phyloP scores from a whole-genome alignment of 306 rosid genomes.

The Pachyrhizus erosus region DNA sequence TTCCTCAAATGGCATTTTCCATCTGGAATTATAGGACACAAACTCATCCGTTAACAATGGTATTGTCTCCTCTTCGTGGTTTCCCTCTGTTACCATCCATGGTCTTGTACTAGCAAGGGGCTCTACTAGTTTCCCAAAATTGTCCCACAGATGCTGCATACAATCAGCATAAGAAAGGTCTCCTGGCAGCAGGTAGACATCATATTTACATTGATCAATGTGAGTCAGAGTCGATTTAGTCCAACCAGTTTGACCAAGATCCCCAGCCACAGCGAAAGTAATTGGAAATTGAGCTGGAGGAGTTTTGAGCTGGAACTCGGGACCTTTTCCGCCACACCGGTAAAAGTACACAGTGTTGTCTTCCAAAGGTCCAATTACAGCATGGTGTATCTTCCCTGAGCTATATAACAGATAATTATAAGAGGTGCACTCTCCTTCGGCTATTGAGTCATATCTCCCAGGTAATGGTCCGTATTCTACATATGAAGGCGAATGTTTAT shows the following conservation, averaged over 20 bases:
- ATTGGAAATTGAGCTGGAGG: conserved; percentile 86
- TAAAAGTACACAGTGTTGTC: conserved; percentile 71
- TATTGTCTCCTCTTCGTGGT: conserved; percentile 84
- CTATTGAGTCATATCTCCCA: conserved; percentile 61
- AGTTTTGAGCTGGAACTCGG: conserved; percentile 77
- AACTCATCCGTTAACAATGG: conserved; percentile 66
- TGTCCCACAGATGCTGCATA: conserved; percentile 81
- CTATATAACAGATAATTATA: conserved; percentile 73
- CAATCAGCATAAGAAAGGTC: conserved; percentile 96
- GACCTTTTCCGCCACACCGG: conserved; percentile 82
- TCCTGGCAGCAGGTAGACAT: conserved; percentile 90
- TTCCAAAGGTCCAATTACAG: conserved; percentile 89
- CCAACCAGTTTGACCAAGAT: conserved; percentile 95
- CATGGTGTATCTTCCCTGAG: conserved; percentile 93
- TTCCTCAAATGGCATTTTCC: conserved; percentile 94
- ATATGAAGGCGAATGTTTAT: conserved; percentile 62
- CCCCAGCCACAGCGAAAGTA: conserved; percentile 89
- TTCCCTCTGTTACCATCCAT: conserved; percentile 99
- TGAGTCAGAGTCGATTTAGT: conserved; percentile 90
- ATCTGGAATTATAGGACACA: conserved; percentile 83
- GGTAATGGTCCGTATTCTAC: conserved; percentile 86
- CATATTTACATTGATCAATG: conserved; percentile 75
- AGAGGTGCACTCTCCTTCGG: conserved; percentile 80
- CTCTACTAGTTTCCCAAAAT: conserved; percentile 85
- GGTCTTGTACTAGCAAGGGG: conserved; percentile 95